Evolutionary conservation across 2,329 filamentous ascomycete genomes (phyloP), one percentile per base, ranked within the genome.

Genomic region (Aureobasidium pullulans): DNA sequence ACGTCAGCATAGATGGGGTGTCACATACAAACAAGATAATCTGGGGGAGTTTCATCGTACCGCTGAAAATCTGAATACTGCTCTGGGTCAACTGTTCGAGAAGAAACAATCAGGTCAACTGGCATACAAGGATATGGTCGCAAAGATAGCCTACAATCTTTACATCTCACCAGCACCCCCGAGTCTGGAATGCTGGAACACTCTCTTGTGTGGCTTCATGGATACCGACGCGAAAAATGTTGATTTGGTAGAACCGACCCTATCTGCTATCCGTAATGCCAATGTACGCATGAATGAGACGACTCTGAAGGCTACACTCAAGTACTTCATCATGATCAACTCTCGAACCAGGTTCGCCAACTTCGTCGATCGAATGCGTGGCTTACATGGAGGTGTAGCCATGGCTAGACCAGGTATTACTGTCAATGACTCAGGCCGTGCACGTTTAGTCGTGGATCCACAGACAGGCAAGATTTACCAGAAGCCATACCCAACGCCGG

Each of bases 111-210:
- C 70, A 48, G 59, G 61, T 11, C 44, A 49, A 9, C 52, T 62
- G 16, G 58, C 52, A 10, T 63, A 62, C 9, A 19, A 65, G n/a
- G 60, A 65, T 15, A 62, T 70, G 16, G 61, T 71, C 49, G 67
- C 63, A 31, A 74, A 76, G 58, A 71, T 83, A 16, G 80, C 76
- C 61, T 85, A 86, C 71, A 90, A 89, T 67, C 73, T 94, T 3
- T 77, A 90, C 15, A 74, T 83, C 3, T 84, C 83, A 2, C 70
- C 79, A 1, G 76, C 82, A 16, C 81, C 70, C 8, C 87, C 88
- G 0, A 83, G 83, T 62, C 79, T 88, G 37, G 78, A 84, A 63
- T 90, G 85, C 3, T 90, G 85, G 74, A 91, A 91, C 67, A 79
- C 80, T 11, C 77, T 94, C 29, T 79, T 93, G 2, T 70, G 81